Base-by-base conservation (phyloP, 108 stramenopile species). In the Cyclotella choctawhatcheeana region DNA sequence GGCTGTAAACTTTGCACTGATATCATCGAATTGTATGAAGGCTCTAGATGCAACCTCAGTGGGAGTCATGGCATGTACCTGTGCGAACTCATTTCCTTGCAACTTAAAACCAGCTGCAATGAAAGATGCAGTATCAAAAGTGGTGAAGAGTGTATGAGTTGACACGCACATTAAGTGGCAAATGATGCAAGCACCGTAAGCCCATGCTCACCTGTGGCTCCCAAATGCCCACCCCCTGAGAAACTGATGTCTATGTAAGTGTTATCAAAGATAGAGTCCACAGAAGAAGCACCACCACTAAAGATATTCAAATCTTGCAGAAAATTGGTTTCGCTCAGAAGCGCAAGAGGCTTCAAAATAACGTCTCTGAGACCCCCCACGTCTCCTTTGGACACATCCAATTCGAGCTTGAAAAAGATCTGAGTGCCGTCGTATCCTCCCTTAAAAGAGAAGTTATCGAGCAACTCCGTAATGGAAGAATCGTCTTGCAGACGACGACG, bases 1-100 rank as follows among this genome's bases (percentile, higher is more conserved):
- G 18, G 63, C 22, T 16, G 64, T 12, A 30, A 74, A 65, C 44
- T 74, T 74, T 8, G 48, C 73, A 53, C 61, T 63, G 16, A 74
- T 54, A 35, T 74, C 73, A 20, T 74, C 40, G 40, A 74, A 74
- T 33, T 74, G 51, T 12, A 74, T 61, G 24, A 63, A 71, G 14
- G 53, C 22, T 26, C 53, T 24, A 5, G 53, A 4, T 54, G 53
- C 53, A 29, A 54, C 14, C 7, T 54, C 25, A 16, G 53, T 17
- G 25, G 24, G 2, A 29, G 22, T 54, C 53, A 54, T 54, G 26
- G 3, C 2, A 5, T 22, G 53, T 4, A 54, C 26, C 7, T 54
- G 4, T 3, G 27, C 5, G 27, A 54, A 54, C 3, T 54, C 53
- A 54, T 3, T 29, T 29, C 53, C 53, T 3, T 54, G 22, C 33